Conservation (phyloP, 1,139 yeast genomes). For the Nakaseomyces sp. region DNA sequence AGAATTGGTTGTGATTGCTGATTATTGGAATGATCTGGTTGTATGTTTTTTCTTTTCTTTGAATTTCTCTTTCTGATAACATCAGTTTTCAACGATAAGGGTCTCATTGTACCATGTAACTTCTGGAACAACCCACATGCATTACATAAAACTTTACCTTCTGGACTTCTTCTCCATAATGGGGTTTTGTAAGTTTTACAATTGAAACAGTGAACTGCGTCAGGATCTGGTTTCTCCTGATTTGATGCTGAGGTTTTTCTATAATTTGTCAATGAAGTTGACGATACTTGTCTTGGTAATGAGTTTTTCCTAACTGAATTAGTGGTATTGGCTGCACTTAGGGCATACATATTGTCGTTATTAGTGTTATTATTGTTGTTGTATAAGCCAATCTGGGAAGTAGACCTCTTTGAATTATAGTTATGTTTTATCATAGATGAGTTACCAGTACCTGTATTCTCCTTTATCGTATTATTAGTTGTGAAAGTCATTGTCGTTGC, state of each 20-base stretch:
- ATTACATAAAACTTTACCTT: constrained; percentile 88
- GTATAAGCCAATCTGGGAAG: background rate
- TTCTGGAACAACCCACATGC: constrained; percentile 94
- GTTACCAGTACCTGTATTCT: background rate
- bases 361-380: background rate
- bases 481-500: constrained; percentile 1
- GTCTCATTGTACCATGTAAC: constrained; percentile 90
- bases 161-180: constrained; percentile 89
- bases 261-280: constrained; percentile 23
- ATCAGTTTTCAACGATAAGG: constrained; percentile 84
- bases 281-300: constrained; percentile 23
- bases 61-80: constrained; percentile 74
- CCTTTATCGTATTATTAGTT: background rate
- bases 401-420: constrained; percentile 7
- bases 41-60: constrained; percentile 30
- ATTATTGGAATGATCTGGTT: constrained; percentile 7
- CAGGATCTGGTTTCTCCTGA: constrained; percentile 19
- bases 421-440: background rate
- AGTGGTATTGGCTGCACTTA: constrained; percentile 18
- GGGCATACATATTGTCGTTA: constrained; percentile 6
- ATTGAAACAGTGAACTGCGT: constrained; percentile 53
- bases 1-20: constrained; percentile 8
- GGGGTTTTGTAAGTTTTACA: constrained; percentile 94
- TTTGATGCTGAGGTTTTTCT: constrained; percentile 19
- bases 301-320: constrained; percentile 28